Percentiles rank a stretch among this genome's conserved stretches.
These are phyloP conservation scores for Ichthyophthirius multifiliis DNA, from an alignment of 169 alveolate genomes.

Conservation along the genomic window DNA sequence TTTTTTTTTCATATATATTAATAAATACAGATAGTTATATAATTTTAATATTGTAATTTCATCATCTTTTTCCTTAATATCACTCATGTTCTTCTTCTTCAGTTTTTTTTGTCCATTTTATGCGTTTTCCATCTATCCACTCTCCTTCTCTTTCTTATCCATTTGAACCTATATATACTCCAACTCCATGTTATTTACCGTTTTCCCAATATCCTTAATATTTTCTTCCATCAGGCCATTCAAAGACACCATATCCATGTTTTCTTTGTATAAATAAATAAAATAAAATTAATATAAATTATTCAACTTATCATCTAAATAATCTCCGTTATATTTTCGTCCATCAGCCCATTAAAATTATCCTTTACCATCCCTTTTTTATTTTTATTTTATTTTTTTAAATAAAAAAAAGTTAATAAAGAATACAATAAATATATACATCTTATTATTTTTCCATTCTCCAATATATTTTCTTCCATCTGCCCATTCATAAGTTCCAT, in stretches of 20 bases:
- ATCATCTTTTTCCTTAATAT: too few relatives aligned
- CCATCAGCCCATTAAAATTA: slow-evolving; percentile 71
- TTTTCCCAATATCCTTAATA: slow-evolving; percentile 69
- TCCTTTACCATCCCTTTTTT: slow-evolving; percentile 60
- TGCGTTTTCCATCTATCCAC: slow-evolving; percentile 68
- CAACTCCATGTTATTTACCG: slow-evolving; percentile 77
- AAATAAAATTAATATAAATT: not conserved
- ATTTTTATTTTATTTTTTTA: not conserved
- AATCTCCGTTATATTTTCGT: slow-evolving; percentile 53
- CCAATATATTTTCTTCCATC: slow-evolving; percentile 41
- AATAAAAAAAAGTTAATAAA: not conserved
- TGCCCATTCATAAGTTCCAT: slow-evolving; percentile 42
- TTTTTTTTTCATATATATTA: too few relatives aligned
- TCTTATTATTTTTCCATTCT: slow-evolving; percentile 47
- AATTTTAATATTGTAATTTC: too few relatives aligned
- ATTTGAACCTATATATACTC: slow-evolving; percentile 51
- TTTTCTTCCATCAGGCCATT: slow-evolving; percentile 70
- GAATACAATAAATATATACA: not conserved
- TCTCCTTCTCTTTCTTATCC: slow-evolving; percentile 64
- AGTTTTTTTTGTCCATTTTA: slow-evolving; percentile 44
- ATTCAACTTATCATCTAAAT: slow-evolving; percentile 46
- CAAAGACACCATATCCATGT: slow-evolving; percentile 65
- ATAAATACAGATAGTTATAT: too few relatives aligned
- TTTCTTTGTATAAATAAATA: too few relatives aligned
- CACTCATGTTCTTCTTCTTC: slow-evolving; percentile 1